These are phyloP conservation scores for Solanum tarapatanum DNA, from an alignment of 257 asterid species.

Conservation along the genomic window DNA sequence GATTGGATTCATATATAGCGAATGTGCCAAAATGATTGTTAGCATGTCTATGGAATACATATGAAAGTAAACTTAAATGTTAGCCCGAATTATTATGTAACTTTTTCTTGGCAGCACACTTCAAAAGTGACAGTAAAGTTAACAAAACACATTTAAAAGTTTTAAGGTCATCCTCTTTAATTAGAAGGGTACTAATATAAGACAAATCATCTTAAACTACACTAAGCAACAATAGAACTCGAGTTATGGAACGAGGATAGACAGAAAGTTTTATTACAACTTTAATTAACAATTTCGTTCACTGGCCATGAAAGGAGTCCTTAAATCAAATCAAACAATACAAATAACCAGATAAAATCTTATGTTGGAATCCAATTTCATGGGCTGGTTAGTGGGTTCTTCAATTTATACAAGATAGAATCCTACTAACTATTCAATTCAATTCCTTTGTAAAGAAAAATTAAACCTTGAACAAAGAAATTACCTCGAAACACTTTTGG, in stretches of 20 bases:
- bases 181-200: not conserved
- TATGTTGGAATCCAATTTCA: not conserved
- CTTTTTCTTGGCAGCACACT: not conserved
- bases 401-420: no score
- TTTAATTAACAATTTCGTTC: not conserved
- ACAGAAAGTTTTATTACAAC: not conserved
- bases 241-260: no score
- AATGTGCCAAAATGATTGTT: no score
- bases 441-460: not conserved
- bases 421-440: no score
- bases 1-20: no score
- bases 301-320: not conserved
- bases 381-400: not conserved
- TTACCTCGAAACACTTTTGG: not conserved
- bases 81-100: not conserved
- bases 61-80: not conserved
- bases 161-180: not conserved
- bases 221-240: not conserved
- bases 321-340: not conserved
- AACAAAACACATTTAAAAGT: not conserved
- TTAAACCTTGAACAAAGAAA: no score
- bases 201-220: not conserved
- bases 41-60: no score
- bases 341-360: no score
- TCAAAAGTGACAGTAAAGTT: not conserved